Evolutionary conservation across 2,329 filamentous ascomycete species (phyloP).

Genomic region (Talaromyces rugulosus): DNA sequence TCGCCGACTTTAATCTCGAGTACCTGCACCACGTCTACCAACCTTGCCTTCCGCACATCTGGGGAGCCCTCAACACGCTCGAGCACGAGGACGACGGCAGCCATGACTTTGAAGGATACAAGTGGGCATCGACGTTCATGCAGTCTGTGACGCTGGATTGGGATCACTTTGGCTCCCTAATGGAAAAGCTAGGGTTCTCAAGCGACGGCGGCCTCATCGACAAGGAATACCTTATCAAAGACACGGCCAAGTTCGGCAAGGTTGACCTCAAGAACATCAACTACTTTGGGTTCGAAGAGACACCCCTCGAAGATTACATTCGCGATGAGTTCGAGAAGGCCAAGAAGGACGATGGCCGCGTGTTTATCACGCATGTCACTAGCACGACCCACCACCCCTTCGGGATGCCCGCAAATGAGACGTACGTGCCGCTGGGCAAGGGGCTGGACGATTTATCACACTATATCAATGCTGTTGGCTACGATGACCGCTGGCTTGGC

Average conservation of each 20-base stretch:
- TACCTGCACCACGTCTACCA: conserved; percentile 42
- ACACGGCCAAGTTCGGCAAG: conserved; percentile 26
- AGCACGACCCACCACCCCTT: conserved; percentile 32
- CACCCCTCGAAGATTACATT: conserved; percentile 27
- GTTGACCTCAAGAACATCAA: conserved; percentile 24
- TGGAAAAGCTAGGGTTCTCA: conserved; percentile 23
- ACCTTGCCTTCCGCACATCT: conserved; percentile 40
- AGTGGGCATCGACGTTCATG: conserved; percentile 31
- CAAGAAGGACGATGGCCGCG: conserved; percentile 25
- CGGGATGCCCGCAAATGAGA: conserved; percentile 23
- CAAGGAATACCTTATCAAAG: conserved; percentile 23
- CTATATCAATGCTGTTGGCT: conserved; percentile 29
- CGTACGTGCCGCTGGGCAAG: conserved; percentile 19
- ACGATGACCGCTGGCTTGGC: conserved; percentile 28
- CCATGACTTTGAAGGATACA: conserved; percentile 19
- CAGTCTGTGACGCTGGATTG: conserved; percentile 29
- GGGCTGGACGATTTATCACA: conserved; percentile 22
- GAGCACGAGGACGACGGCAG: conserved; percentile 23
- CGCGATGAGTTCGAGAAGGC: conserved; percentile 30
- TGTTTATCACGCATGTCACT: conserved; percentile 32
- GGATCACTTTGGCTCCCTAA: conserved; percentile 26
- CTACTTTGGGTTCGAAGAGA: conserved; percentile 31
- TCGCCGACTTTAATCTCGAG: conserved; percentile 43
- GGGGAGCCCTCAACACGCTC: conserved; percentile 22
- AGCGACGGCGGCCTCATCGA: conserved; percentile 3